Evolutionary conservation across 2,329 filamentous ascomycete genomes (phyloP).

Genomic region (Hypoxylon sp.): DNA sequence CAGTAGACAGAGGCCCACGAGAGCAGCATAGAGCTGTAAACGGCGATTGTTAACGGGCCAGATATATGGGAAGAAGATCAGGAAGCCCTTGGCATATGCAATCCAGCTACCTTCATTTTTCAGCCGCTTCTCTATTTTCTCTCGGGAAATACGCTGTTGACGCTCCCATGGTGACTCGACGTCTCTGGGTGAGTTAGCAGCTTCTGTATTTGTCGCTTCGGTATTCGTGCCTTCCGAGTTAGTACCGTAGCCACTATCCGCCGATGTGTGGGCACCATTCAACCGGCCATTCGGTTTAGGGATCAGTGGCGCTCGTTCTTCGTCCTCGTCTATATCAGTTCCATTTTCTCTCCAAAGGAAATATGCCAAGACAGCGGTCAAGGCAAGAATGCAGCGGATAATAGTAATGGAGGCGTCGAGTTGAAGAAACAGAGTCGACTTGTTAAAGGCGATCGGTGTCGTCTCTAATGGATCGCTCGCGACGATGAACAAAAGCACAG

Average conservation of each 20-base stretch:
- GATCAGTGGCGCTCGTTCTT: constrained; percentile 73
- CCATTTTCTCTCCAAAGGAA: constrained; percentile 47
- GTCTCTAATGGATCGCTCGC: constrained; percentile 34
- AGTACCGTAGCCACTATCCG: constrained; percentile 61
- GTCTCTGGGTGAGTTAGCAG: constrained; percentile 54
- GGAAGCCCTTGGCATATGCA: constrained; percentile 81
- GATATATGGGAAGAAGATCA: constrained; percentile 82
- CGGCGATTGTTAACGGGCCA: constrained; percentile 78
- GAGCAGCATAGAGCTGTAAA: constrained; percentile 76
- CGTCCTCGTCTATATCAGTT: constrained; percentile 54
- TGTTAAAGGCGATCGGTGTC: constrained; percentile 27
- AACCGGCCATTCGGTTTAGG: constrained; percentile 58
- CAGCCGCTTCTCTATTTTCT: constrained; percentile 76
- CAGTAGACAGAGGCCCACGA: constrained; percentile 78
- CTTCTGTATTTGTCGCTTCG: constrained; percentile 53
- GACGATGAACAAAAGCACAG: constrained; percentile 56
- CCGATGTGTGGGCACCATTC: constrained; percentile 49
- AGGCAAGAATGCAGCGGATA: constrained; percentile 55
- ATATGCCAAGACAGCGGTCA: constrained; percentile 49
- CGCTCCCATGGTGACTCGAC: constrained; percentile 70
- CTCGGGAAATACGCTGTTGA: constrained; percentile 67
- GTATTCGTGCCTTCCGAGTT: constrained; percentile 59
- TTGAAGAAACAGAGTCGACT: constrained; percentile 44
- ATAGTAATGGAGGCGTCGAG: constrained; percentile 54
- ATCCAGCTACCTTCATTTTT: constrained; percentile 83